Evolutionary conservation across 2,329 filamentous ascomycete species (phyloP).

Genomic region (Chalaropsis ovoidea): DNA sequence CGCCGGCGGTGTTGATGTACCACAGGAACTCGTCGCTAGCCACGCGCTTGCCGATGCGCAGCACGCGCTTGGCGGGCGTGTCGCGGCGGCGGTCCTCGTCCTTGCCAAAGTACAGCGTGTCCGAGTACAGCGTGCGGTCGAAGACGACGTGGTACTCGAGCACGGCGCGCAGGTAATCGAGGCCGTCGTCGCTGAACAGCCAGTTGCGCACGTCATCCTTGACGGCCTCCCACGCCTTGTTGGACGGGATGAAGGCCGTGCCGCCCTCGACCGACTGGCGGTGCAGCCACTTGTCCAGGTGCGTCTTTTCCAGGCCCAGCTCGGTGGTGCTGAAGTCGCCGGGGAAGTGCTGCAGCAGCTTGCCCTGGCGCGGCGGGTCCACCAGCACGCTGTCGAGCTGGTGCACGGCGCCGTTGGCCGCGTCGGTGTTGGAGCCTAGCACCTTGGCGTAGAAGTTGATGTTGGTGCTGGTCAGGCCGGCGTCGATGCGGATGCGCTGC

Average conservation of each 20-base stretch:
- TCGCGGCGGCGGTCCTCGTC: conserved; percentile 16
- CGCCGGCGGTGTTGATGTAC: conserved; percentile 4
- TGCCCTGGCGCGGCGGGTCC: conserved; percentile 56
- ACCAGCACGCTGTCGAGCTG: conserved; percentile 64
- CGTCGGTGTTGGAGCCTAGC: conserved; percentile 52
- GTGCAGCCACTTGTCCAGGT: conserved; percentile 52
- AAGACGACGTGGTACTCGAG: conserved; percentile 69
- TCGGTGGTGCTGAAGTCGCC: conserved; percentile 67
- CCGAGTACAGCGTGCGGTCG: conserved; percentile 70
- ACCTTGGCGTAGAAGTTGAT: conserved; percentile 71
- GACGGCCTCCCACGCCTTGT: conserved; percentile 67
- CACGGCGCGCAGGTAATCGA: conserved; percentile 65
- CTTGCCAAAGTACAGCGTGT: conserved; percentile 54
- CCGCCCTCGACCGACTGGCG: conserved; percentile 48
- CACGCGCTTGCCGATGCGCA: conserved; percentile 13
- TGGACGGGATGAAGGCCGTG: conserved; percentile 73
- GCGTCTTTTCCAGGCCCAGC: conserved; percentile 63
- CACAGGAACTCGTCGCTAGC: conserved; percentile 27
- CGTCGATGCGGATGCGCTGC: conserved; percentile 62
- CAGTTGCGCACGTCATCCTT: conserved; percentile 68
- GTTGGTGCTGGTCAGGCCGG: conserved; percentile 52
- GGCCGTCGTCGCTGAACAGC: conserved; percentile 67
- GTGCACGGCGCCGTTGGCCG: conserved; percentile 73
- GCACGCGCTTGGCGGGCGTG: neutral
- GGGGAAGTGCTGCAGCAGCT: conserved; percentile 54